phyloP scores from a whole-genome alignment of 345 rosid genomes.

The Diplotaxis tenuifolia region DNA sequence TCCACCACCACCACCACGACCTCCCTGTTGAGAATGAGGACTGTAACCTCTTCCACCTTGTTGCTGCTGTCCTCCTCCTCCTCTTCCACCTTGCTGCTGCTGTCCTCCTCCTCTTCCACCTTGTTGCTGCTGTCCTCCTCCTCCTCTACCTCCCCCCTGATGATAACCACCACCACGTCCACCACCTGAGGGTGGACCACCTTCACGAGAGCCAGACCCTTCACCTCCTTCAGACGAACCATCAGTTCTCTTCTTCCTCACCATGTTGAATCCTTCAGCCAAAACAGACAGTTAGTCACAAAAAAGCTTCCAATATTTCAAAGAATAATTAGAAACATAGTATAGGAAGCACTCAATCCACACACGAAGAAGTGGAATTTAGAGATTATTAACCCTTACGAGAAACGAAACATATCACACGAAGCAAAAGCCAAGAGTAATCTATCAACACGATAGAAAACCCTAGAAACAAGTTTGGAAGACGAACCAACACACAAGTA shows the following conservation, averaged over 20 bases:
- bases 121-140: conserved; percentile 18
- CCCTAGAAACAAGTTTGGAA: background rate
- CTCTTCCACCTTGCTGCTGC: conserved; percentile 52
- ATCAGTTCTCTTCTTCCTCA: conserved; percentile 71
- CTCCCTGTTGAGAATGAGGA: conserved; percentile 66
- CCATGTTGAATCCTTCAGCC: conserved; percentile 49
- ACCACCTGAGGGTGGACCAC: conserved; percentile 45
- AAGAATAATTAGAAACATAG: background rate
- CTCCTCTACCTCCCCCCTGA: background rate
- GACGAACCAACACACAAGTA: background rate
- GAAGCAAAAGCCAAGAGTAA: background rate
- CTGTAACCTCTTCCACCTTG: conserved; percentile 60
- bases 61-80: conserved; percentile 47
- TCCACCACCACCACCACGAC: conserved; percentile 62
- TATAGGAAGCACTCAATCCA: background rate
- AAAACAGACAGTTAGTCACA: background rate
- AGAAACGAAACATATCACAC: background rate
- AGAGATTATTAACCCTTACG: background rate
- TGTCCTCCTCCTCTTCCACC: background rate
- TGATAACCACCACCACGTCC: conserved; percentile 62
- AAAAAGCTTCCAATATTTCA: background rate
- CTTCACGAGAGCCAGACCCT: conserved; percentile 62
- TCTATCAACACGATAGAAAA: background rate
- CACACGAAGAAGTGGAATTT: background rate
- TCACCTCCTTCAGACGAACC: conserved; percentile 59